These are phyloP conservation scores for Cicer chorassanicum DNA, from an alignment of 306 rosid species.

Conservation along the genomic window DNA sequence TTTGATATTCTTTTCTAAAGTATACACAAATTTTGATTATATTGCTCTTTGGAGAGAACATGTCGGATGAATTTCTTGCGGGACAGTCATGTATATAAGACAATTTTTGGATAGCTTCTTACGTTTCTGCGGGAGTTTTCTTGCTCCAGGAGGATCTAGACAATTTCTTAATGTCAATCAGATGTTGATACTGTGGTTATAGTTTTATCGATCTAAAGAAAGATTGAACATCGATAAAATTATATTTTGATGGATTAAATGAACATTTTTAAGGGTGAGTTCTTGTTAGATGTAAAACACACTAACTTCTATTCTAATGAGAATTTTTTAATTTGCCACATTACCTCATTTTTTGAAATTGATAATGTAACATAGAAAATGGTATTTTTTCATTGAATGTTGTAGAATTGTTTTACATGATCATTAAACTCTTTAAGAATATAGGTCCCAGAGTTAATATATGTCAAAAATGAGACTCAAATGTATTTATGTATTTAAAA, in stretches of 20 bases:
- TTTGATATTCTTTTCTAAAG: conserved; percentile 42
- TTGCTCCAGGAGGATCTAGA: conserved; percentile 5
- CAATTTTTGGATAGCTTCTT: neutral
- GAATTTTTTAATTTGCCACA: too few species aligned
- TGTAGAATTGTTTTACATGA: too few species aligned
- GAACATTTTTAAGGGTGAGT: neutral
- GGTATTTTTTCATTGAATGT: too few species aligned
- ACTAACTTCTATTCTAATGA: too few species aligned
- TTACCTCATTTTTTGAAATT: too few species aligned
- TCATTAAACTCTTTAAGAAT: neutral
- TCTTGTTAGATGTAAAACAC: too few species aligned
- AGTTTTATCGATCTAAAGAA: neutral
- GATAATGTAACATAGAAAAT: too few species aligned
- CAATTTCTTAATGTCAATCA: neutral
- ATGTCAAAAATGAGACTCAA: neutral
- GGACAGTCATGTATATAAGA: conserved; percentile 7
- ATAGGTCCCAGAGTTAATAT: neutral
- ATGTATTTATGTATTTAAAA: neutral
- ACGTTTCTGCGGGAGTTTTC: neutral
- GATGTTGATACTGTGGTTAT: neutral
- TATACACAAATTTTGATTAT: conserved; percentile 10
- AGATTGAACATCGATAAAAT: neutral
- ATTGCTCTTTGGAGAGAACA: conserved; percentile 12
- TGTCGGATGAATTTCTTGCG: conserved; percentile 13
- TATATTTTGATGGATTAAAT: neutral